Evolutionary conservation across 306 rosid genomes (phyloP), one percentile per base, ranked within the genome.

Genomic region (Prunus davidiana): DNA sequence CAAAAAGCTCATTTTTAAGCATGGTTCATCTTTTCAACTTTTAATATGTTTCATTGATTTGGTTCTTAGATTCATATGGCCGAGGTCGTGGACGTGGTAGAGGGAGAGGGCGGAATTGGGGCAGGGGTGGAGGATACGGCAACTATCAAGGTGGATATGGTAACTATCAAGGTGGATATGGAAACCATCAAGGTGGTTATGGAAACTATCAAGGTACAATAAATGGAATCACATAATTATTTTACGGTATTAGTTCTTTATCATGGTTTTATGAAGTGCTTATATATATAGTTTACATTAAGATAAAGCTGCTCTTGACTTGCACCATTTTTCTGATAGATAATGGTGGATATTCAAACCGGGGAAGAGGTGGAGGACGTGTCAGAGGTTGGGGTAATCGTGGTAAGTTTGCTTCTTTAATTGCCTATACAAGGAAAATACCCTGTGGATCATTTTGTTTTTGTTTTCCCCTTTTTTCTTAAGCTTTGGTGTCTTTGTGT

Each of bases 11-110:
- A 50, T 24, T 64, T 62, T 45, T 28, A 41, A 30, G 32, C 45
- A n/a, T 24, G 15, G 27, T 28, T 24, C 15, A 25, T 27, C 61
- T 22, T 56, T 24, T 58, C 1, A 69, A 50, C 47, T 67, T 38
- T 58, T 80, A 71, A 74, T 70, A 16, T 65, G 69, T 71, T 28
- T 69, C 34, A 13, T 51, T 30, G 76, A 67, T 65, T 79, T 30
- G 75, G 75, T 72, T 69, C 73, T 38, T 78, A 92, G 98, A 92
- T 68, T 86, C 93, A 7, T 92, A 90, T 74, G 93, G 96, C 46
- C 92, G 91, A 64, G 98, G 96, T 4, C 86, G 94, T 51, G 98
- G 96, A 20, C 91, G 92, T 41, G 95, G 97, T 67, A 82, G 98
- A 84, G 97, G 97, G 49, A 87, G 97, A 84, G 98, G 97, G 71